A percentile compares a stretch with the other conserved stretches of the same genome.
Evolutionary conservation across 352 stramenopile species (phyloP).

Genomic region (Phytophthora multivora): DNA sequence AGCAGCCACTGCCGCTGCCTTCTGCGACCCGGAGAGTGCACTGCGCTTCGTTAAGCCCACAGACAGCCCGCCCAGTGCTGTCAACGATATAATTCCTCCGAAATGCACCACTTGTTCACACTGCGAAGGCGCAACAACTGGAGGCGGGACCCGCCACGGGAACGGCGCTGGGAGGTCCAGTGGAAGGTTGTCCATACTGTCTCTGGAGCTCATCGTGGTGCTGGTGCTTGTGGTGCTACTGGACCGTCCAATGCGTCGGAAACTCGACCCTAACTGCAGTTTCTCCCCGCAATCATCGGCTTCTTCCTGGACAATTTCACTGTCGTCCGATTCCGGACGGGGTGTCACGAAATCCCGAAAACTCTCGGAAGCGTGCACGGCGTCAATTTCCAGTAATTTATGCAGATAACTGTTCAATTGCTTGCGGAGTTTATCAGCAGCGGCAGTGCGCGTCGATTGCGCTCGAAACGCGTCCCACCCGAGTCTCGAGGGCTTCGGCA

Average conservation of each 20-base stretch:
- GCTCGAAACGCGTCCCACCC: slow-evolving; percentile 41
- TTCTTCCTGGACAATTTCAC: slow-evolving; percentile 22
- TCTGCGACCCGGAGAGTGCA: slow-evolving; percentile 57
- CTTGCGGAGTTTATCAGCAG: slow-evolving; percentile 42
- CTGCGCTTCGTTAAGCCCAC: slow-evolving; percentile 60
- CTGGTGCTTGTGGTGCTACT: slow-evolving; percentile 28
- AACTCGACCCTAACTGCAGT: neutral
- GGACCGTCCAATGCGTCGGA: slow-evolving; percentile 1
- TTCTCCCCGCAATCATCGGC: slow-evolving; percentile 4
- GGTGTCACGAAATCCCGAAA: slow-evolving; percentile 62
- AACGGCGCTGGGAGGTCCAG: slow-evolving; percentile 16
- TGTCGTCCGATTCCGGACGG: slow-evolving; percentile 38
- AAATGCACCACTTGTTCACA: slow-evolving; percentile 47
- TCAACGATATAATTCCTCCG: slow-evolving; percentile 49
- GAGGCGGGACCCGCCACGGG: slow-evolving; percentile 25
- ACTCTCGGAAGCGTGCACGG: slow-evolving; percentile 38
- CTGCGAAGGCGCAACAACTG: slow-evolving; percentile 28
- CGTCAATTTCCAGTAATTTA: slow-evolving; percentile 63
- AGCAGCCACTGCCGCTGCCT: slow-evolving; percentile 54
- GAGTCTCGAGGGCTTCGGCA: slow-evolving; percentile 48
- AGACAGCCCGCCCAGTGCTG: slow-evolving; percentile 51
- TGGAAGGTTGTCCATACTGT: slow-evolving; percentile 20
- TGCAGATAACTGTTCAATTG: slow-evolving; percentile 70
- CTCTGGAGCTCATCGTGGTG: slow-evolving; percentile 21
- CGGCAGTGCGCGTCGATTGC: slow-evolving; percentile 19